Evolutionary conservation across 2,329 filamentous ascomycete genomes (phyloP).

Genomic region (Scytalidium lignicola): DNA sequence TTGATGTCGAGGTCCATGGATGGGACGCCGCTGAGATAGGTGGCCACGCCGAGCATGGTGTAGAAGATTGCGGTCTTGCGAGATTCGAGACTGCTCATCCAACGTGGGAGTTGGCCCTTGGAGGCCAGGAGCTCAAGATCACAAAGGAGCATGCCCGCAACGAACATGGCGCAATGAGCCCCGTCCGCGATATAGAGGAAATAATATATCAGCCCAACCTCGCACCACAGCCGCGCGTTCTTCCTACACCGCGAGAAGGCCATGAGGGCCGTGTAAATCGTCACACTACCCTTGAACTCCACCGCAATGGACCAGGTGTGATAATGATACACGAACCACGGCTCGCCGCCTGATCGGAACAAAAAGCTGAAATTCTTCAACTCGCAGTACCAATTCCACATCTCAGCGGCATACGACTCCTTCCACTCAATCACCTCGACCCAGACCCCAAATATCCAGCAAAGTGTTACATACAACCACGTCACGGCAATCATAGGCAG

Average conservation of each 20-base stretch:
- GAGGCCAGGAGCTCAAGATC: constrained; percentile 54
- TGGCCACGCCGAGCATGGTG: constrained; percentile 43
- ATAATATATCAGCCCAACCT: constrained; percentile 52
- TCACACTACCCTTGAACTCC: constrained; percentile 59
- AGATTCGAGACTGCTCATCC: constrained; percentile 40
- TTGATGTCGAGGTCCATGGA: constrained; percentile 42
- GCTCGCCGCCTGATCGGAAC: constrained; percentile 51
- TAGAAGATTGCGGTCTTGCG: constrained; percentile 48
- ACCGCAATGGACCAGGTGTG: constrained; percentile 61
- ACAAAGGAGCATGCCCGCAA: constrained; percentile 55
- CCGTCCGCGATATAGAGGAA: constrained; percentile 65
- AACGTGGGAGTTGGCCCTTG: constrained; percentile 43
- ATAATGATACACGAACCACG: constrained; percentile 53
- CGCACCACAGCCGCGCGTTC: constrained; percentile 49
- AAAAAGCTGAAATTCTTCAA: constrained; percentile 66
- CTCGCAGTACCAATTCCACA: constrained; percentile 35
- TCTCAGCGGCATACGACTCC: constrained; percentile 16
- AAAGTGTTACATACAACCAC: constrained; percentile 27
- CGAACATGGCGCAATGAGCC: constrained; percentile 56
- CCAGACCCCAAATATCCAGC: constrained; percentile 24
- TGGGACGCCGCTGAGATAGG: constrained; percentile 59
- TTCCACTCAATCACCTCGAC: constrained; percentile 13
- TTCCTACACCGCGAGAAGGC: constrained; percentile 52
- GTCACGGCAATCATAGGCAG: constrained; percentile 39
- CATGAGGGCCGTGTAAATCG: constrained; percentile 52